Conservation (phyloP, 768 basidiomycete genomes). For the Phaffia australis region DNA sequence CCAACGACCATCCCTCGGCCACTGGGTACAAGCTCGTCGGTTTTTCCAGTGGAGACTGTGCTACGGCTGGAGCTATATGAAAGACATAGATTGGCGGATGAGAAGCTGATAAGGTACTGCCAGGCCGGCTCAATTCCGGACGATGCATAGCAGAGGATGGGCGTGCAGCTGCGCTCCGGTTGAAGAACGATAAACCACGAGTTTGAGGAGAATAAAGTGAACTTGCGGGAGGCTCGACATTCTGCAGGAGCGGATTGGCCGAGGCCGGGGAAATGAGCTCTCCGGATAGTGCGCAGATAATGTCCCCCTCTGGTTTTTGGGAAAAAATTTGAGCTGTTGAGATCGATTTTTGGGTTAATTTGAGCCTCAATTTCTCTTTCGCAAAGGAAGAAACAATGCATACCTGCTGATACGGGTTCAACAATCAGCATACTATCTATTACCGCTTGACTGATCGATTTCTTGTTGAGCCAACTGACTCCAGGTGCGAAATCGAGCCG, state of each 20-base stretch:
- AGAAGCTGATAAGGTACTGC: slow-evolving; percentile 16
- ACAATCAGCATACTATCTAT: slow-evolving; percentile 75
- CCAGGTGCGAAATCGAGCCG: slow-evolving; percentile 89
- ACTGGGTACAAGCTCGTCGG: slow-evolving; percentile 51
- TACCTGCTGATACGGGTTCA: slow-evolving; percentile 59
- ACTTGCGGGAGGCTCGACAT: slow-evolving; percentile 14
- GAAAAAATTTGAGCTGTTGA: slow-evolving; percentile 3
- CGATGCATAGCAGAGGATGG: background rate
- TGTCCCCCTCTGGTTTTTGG: slow-evolving; percentile 37
- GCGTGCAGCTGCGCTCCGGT: slow-evolving; percentile 29
- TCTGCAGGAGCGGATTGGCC: slow-evolving; percentile 23
- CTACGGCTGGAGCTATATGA: slow-evolving; percentile 32
- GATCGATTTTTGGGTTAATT: too few species aligned
- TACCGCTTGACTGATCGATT: slow-evolving; percentile 67
- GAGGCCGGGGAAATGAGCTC: slow-evolving; percentile 42
- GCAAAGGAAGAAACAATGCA: too few species aligned
- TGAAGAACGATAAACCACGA: slow-evolving; percentile 1
- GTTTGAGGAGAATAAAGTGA: slow-evolving; percentile 26
- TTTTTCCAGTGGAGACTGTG: slow-evolving; percentile 19
- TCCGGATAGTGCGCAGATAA: slow-evolving; percentile 74
- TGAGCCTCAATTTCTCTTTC: too few species aligned
- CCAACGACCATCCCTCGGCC: slow-evolving; percentile 70
- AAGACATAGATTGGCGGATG: slow-evolving; percentile 35
- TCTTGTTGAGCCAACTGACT: slow-evolving; percentile 68
- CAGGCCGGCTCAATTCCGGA: too few species aligned